These are phyloP conservation scores for Coemansia sp. DNA, from an alignment of 192 early-diverging fungal genomes.

Conservation along the genomic window DNA sequence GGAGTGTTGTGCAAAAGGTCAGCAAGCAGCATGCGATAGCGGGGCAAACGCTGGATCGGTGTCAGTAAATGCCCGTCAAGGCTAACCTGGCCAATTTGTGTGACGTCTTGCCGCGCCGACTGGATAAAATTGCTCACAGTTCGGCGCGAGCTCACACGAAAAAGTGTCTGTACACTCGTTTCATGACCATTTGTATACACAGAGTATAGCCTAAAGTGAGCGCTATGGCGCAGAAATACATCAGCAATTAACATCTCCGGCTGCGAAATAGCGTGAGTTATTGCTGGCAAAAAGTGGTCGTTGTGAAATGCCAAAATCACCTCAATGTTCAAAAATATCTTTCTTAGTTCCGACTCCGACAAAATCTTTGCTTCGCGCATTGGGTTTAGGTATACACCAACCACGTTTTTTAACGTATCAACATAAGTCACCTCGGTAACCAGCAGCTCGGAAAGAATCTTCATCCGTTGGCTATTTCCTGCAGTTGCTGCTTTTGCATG, in stretches of 20 bases:
- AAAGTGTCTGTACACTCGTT: slow-evolving; percentile 61
- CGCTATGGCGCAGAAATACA: slow-evolving; percentile 72
- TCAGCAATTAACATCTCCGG: slow-evolving; percentile 60
- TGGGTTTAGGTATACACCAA: slow-evolving; percentile 63
- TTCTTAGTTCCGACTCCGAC: slow-evolving; percentile 58
- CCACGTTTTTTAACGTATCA: slow-evolving; percentile 68
- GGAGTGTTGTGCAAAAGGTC: slow-evolving; percentile 80
- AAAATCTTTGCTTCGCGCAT: slow-evolving; percentile 54
- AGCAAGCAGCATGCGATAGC: slow-evolving; percentile 85
- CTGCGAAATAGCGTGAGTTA: slow-evolving; percentile 37
- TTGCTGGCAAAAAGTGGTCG: slow-evolving; percentile 64
- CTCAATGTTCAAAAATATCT: slow-evolving; percentile 84
- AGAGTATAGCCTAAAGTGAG: slow-evolving; percentile 82
- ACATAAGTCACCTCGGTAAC: slow-evolving; percentile 88
- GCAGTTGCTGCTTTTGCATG: slow-evolving; percentile 24
- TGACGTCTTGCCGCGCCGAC: slow-evolving; percentile 50
- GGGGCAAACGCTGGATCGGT: slow-evolving; percentile 91
- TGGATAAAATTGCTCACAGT: slow-evolving; percentile 36
- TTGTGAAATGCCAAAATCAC: slow-evolving; percentile 69
- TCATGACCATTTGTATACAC: slow-evolving; percentile 85
- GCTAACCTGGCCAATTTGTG: slow-evolving; percentile 71
- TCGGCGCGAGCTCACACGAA: slow-evolving; percentile 49
- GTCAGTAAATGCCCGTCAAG: slow-evolving; percentile 83
- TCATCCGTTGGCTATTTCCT: slow-evolving; percentile 54
- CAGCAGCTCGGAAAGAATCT: slow-evolving; percentile 76